phyloP scores from a whole-genome alignment of 2,329 filamentous ascomycete species.

The Penicillium brasilianum region DNA sequence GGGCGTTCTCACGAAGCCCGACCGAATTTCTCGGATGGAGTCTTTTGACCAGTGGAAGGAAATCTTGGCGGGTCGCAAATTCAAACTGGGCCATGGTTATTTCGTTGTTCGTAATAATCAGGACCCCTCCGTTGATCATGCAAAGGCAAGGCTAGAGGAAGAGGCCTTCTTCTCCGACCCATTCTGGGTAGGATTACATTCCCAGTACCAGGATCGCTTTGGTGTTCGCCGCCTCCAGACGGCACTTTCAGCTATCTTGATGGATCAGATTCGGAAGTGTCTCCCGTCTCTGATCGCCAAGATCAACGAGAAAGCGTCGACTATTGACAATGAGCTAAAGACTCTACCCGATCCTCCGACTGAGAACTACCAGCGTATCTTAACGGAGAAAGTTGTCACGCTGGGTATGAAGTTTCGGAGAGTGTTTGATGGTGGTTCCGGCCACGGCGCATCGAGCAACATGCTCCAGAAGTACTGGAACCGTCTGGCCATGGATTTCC shows the following conservation, averaged over 20 bases:
- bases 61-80: constrained; percentile 67
- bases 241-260: constrained; percentile 46
- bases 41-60: constrained; percentile 64
- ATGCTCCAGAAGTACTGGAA: constrained; percentile 52
- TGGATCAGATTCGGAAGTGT: constrained; percentile 50
- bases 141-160: constrained; percentile 56
- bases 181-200: constrained; percentile 55
- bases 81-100: constrained; percentile 73
- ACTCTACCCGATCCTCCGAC: constrained; percentile 69
- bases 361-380: constrained; percentile 67
- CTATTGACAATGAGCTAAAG: constrained; percentile 61
- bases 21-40: constrained; percentile 64
- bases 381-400: constrained; percentile 63
- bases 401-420: constrained; percentile 62
- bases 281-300: constrained; percentile 44
- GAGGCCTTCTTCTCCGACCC: constrained; percentile 53
- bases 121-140: constrained; percentile 50
- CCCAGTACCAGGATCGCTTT: constrained; percentile 51
- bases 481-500: constrained; percentile 58
- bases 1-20: constrained; percentile 85
- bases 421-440: constrained; percentile 57
- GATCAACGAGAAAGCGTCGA: constrained; percentile 55
- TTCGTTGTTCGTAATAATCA: constrained; percentile 72
- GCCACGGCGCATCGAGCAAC: constrained; percentile 34
- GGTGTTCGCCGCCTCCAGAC: constrained; percentile 59